Conservation (phyloP, 805 yeast genomes). For the Candida krabiensis region DNA sequence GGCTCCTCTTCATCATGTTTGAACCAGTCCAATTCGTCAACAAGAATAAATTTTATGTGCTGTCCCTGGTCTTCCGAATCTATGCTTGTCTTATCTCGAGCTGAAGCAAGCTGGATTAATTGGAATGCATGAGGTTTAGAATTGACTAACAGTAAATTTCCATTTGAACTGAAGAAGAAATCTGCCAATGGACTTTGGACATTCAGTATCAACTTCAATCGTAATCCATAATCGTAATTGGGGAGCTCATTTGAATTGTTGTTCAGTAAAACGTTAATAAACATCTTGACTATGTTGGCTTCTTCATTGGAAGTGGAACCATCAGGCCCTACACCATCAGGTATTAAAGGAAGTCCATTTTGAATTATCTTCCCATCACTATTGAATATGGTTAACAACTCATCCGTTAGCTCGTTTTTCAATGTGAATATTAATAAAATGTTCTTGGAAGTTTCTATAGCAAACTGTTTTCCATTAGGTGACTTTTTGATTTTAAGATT, state of each 20-base stretch:
- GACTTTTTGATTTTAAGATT: conserved; percentile 41
- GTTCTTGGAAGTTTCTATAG: conserved; percentile 40
- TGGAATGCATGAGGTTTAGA: conserved; percentile 36
- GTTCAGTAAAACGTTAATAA: conserved; percentile 28
- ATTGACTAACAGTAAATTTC: conserved; percentile 29
- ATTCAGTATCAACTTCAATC: conserved; percentile 35
- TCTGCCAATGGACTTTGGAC: conserved; percentile 34
- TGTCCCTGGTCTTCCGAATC: conserved; percentile 23
- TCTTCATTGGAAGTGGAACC: conserved; percentile 10
- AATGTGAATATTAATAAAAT: conserved; percentile 45
- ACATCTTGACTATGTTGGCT: conserved; percentile 23
- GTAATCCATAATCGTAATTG: conserved; percentile 31
- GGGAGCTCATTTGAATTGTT: conserved; percentile 27
- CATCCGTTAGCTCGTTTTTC: conserved; percentile 30
- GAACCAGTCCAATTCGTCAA: conserved; percentile 36
- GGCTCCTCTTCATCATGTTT: conserved; percentile 12
- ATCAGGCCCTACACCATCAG: conserved; percentile 11
- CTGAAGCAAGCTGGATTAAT: conserved; percentile 25
- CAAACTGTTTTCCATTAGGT: conserved; percentile 36
- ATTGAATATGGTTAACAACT: conserved; percentile 31
- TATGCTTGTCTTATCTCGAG: conserved; percentile 13
- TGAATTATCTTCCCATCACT: conserved; percentile 32
- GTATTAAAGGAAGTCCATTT: conserved; percentile 31
- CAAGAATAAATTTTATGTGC: conserved; percentile 28
- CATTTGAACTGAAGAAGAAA: conserved; percentile 25